Percentiles rank a stretch among this genome's conserved stretches.
Evolutionary conservation across 331 rosid species (phyloP).

Genomic region (Arachis monticola): DNA sequence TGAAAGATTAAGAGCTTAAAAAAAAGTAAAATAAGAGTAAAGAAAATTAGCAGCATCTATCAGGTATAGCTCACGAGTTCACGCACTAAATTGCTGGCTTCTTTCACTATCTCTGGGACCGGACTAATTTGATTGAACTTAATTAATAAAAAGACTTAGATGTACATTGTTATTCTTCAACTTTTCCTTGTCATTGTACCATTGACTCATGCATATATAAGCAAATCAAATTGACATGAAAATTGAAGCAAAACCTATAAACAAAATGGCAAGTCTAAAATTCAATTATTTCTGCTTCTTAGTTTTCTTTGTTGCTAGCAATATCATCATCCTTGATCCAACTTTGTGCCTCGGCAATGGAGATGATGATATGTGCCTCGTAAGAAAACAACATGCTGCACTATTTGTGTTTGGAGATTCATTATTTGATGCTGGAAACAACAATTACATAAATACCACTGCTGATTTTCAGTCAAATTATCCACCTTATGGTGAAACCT

Average conservation of each 20-base stretch:
- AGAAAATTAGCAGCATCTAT: too few relatives aligned
- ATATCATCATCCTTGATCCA: conserved; percentile 14
- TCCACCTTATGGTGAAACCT: conserved; percentile 53
- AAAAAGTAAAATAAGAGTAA: too few relatives aligned
- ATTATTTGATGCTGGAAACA: conserved; percentile 49
- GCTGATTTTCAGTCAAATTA: conserved; percentile 24
- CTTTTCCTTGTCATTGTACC: too few relatives aligned
- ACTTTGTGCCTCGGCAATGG: not conserved
- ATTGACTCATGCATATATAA: not conserved
- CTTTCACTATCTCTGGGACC: too few relatives aligned
- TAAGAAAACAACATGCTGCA: conserved; percentile 28
- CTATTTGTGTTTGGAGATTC: conserved; percentile 57
- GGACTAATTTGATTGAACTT: too few relatives aligned
- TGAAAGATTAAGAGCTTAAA: too few relatives aligned
- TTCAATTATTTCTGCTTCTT: conserved; percentile 7
- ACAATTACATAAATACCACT: conserved; percentile 49
- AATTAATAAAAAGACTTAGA: too few relatives aligned
- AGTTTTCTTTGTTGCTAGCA: not conserved
- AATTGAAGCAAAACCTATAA: not conserved
- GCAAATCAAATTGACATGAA: not conserved
- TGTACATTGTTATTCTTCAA: too few relatives aligned
- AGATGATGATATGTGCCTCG: not conserved
- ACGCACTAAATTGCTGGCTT: too few relatives aligned
- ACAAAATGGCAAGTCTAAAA: not conserved
- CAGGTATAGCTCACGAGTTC: too few relatives aligned